Conservation (phyloP, 805 yeast genomes). For the Sungouiozyma ichnusensis region DNA sequence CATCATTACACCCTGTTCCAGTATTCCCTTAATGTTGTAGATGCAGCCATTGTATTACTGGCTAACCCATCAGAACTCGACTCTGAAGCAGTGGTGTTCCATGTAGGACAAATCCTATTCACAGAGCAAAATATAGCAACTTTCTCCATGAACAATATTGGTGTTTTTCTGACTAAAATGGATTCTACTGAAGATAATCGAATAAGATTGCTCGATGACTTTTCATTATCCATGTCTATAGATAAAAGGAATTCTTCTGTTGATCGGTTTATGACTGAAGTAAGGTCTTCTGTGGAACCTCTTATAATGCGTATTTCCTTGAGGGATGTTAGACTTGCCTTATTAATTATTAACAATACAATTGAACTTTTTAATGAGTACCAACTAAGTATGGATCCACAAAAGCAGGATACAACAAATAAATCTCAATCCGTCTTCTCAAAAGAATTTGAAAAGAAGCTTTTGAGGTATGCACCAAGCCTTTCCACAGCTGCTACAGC, state of each 20-base stretch:
- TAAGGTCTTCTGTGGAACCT: constrained; percentile 70
- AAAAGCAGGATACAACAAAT: constrained; percentile 18
- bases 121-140: constrained; percentile 60
- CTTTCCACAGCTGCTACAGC: constrained; percentile 31
- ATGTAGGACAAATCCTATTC: constrained; percentile 65
- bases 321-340: constrained; percentile 75
- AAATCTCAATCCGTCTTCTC: constrained; percentile 31
- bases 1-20: constrained; percentile 26
- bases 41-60: constrained; percentile 66
- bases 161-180: constrained; percentile 80
- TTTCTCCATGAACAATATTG: constrained; percentile 64
- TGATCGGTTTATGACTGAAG: constrained; percentile 46
- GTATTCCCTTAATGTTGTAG: constrained; percentile 56
- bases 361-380: constrained; percentile 35
- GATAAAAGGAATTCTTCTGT: constrained; percentile 61
- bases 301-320: constrained; percentile 71
- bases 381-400: neutral
- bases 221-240: constrained; percentile 62
- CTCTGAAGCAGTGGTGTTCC: constrained; percentile 85
- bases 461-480: constrained; percentile 63
- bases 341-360: constrained; percentile 63
- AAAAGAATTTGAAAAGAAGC: constrained; percentile 49
- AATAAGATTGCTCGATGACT: constrained; percentile 77
- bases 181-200: constrained; percentile 48
- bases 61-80: constrained; percentile 63